A percentile compares a stretch with the other conserved stretches of the same genome.
Conservation (phyloP, 2,329 filamentous ascomycete species). For the Peltaster fructicola region DNA sequence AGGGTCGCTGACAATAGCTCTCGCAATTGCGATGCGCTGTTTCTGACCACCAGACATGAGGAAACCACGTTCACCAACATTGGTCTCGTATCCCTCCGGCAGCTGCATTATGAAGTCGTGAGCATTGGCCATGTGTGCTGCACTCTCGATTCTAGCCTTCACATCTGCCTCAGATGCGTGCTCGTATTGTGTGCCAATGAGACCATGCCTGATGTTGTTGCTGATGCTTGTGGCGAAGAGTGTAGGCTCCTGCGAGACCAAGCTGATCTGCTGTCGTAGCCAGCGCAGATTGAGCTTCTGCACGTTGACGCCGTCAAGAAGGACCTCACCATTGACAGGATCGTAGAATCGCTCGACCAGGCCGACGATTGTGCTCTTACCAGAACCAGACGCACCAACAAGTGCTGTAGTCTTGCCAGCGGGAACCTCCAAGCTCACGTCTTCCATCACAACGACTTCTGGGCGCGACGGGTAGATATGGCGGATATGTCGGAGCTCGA, state of each 20-base stretch:
- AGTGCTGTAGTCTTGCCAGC: conserved; percentile 85
- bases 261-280: conserved; percentile 78
- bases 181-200: conserved; percentile 71
- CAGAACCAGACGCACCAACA: conserved; percentile 84
- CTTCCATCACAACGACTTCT: conserved; percentile 75
- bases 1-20: conserved; percentile 77
- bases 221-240: conserved; percentile 81
- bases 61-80: conserved; percentile 90
- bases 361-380: conserved; percentile 88
- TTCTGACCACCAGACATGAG: conserved; percentile 89
- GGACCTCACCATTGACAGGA: conserved; percentile 61
- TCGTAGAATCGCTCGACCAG: conserved; percentile 89
- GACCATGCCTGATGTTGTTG: conserved; percentile 75
- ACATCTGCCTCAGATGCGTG: conserved; percentile 49
- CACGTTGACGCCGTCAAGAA: conserved; percentile 70
- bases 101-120: conserved; percentile 75
- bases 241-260: conserved; percentile 85
- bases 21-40: conserved; percentile 86
- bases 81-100: conserved; percentile 79
- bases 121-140: conserved; percentile 80
- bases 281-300: conserved; percentile 69
- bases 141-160: conserved; percentile 53
- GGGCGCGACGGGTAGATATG: conserved; percentile 91
- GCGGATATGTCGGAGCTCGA: conserved; percentile 67
- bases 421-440: conserved; percentile 61